phyloP scores from a whole-genome alignment of 805 yeast species.

The Starmerella potacharoeniae region DNA sequence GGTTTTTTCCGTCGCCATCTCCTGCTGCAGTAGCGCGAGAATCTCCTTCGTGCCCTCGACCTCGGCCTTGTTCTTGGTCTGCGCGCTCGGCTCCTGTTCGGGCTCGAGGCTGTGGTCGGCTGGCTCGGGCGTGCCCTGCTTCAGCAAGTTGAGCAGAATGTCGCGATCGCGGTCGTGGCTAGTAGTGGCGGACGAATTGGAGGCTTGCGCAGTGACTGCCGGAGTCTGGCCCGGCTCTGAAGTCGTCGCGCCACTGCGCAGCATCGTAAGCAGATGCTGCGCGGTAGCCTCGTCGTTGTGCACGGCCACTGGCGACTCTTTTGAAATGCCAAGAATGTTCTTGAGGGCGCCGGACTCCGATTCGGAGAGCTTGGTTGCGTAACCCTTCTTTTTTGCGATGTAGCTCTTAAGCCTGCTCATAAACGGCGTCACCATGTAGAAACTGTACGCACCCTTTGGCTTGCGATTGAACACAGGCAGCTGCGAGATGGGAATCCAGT shows the following conservation, averaged over 20 bases:
- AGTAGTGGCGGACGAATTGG: neutral
- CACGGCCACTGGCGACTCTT: constrained; percentile 3
- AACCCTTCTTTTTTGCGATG: constrained; percentile 25
- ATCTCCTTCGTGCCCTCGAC: constrained; percentile 27
- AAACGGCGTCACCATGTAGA: constrained; percentile 32
- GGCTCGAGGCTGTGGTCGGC: neutral
- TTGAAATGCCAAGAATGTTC: constrained; percentile 24
- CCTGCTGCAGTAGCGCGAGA: constrained; percentile 23
- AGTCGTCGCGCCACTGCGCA: constrained; percentile 2
- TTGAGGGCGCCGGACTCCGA: constrained; percentile 26
- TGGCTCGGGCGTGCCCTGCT: constrained; percentile 15
- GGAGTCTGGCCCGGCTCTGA: neutral
- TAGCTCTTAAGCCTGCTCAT: constrained; percentile 27
- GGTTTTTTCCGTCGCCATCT: constrained; percentile 16
- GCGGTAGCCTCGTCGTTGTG: constrained; percentile 15
- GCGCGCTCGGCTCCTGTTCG: neutral
- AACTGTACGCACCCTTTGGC: constrained; percentile 16
- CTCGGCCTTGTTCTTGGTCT: constrained; percentile 8
- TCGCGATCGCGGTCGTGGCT: constrained; percentile 17
- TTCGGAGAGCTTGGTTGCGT: constrained; percentile 22
- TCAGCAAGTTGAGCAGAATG: constrained; percentile 22
- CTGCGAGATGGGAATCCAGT: constrained; percentile 44
- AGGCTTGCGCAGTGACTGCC: neutral
- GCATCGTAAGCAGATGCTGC: constrained; percentile 14
- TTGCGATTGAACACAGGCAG: constrained; percentile 19